Evolutionary conservation across 306 rosid species (phyloP).

Genomic region (Vigna radiata): DNA sequence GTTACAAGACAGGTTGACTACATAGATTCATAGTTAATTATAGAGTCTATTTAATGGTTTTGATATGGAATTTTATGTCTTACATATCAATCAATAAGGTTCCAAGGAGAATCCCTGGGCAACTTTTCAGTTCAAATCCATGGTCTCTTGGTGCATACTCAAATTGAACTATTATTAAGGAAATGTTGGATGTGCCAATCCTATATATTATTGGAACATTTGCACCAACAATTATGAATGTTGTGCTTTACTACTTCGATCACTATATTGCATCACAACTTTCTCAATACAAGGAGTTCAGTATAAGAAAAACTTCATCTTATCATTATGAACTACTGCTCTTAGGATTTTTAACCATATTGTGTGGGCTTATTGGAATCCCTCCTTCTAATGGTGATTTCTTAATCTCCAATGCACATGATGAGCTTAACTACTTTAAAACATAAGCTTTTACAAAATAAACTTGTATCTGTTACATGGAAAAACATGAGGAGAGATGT

Average conservation of each 20-base stretch:
- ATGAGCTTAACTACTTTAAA: slow-evolving; percentile 93
- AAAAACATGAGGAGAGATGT: slow-evolving; percentile 69
- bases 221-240: slow-evolving; percentile 94
- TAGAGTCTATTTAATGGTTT: slow-evolving; percentile 94
- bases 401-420: slow-evolving; percentile 99
- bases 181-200: slow-evolving; percentile 80
- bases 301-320: slow-evolving; percentile 89
- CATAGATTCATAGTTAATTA: slow-evolving; percentile 87
- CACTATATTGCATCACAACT: slow-evolving; percentile 98
- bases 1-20: slow-evolving; percentile 58
- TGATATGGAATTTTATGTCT: slow-evolving; percentile 85
- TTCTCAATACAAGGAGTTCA: slow-evolving; percentile 92
- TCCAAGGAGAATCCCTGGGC: slow-evolving; percentile 86
- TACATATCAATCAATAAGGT: slow-evolving; percentile 83
- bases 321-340: slow-evolving; percentile 95
- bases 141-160: slow-evolving; percentile 97
- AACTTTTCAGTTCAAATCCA: slow-evolving; percentile 96
- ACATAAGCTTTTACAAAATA: slow-evolving; percentile 84
- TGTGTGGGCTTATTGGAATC: slow-evolving; percentile 92
- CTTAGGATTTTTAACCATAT: slow-evolving; percentile 78
- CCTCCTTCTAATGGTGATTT: slow-evolving; percentile 98
- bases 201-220: slow-evolving; percentile 89
- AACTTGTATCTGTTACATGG: slow-evolving; percentile 82
- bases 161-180: slow-evolving; percentile 92
- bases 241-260: slow-evolving; percentile 95